Evolutionary conservation across 2,329 filamentous ascomycete genomes (phyloP).

Genomic region (Arthrobotrys sinensis): DNA sequence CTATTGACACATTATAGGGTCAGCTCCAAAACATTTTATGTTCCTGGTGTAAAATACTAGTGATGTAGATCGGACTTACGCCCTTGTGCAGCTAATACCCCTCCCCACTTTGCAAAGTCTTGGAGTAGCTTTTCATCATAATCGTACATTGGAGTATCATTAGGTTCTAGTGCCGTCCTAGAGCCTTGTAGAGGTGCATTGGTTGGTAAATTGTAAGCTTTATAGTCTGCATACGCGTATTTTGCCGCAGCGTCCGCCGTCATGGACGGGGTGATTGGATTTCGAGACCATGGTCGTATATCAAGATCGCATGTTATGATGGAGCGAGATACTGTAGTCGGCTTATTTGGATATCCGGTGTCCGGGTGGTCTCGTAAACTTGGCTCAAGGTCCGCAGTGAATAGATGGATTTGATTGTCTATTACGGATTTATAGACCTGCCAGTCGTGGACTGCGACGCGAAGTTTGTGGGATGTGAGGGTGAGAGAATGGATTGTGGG

Average conservation of each 20-base stretch:
- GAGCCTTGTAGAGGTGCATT: not conserved
- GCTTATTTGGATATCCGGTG: not conserved
- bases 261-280: constrained; percentile 13
- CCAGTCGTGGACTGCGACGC: constrained; percentile 50
- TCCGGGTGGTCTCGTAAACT: too few relatives aligned
- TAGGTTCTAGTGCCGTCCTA: not conserved
- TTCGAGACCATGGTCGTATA: constrained; percentile 17
- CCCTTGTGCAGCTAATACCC: constrained; percentile 27
- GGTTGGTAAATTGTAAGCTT: constrained; percentile 3
- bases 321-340: not conserved
- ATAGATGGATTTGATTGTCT: constrained; percentile 17
- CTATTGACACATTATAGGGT: constrained; percentile 7
- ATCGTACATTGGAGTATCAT: not conserved
- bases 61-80: constrained; percentile 13
- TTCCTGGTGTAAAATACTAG: not conserved
- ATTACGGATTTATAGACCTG: constrained; percentile 42
- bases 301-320: not conserved
- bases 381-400: too few relatives aligned
- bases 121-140: not conserved
- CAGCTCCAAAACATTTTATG: not conserved
- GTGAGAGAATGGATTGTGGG: constrained; percentile 41
- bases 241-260: not conserved
- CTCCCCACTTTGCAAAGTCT: constrained; percentile 39
- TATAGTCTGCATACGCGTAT: constrained; percentile 48
- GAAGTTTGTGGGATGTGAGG: constrained; percentile 38